Percentiles rank a stretch among this genome's conserved stretches.
These are phyloP conservation scores for Filobasidium wieringae DNA, from an alignment of 768 basidiomycete species.

Conservation along the genomic window DNA sequence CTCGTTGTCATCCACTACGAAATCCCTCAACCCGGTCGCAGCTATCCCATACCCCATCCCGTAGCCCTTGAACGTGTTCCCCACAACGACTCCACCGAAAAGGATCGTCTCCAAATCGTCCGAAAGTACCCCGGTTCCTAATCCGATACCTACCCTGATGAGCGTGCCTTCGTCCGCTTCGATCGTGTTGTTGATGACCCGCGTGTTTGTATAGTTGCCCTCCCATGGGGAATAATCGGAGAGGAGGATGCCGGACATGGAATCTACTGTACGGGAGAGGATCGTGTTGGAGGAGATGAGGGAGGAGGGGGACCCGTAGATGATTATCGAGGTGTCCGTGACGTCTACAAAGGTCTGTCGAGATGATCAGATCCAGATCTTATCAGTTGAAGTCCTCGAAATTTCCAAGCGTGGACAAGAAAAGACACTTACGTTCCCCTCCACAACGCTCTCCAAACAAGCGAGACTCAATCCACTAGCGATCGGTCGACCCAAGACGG, in stretches of 20 bases:
- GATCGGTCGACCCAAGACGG: constrained; percentile 38
- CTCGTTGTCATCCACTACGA: constrained; percentile 40
- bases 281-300: constrained; percentile 39
- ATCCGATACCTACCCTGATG: constrained; percentile 42
- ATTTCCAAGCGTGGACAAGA: not conserved
- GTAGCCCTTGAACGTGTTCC: constrained; percentile 38
- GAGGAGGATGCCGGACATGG: constrained; percentile 41
- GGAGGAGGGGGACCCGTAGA: constrained; percentile 42
- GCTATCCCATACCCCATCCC: constrained; percentile 43
- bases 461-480: constrained; percentile 42
- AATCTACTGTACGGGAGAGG: constrained; percentile 28
- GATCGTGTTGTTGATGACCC: constrained; percentile 40
- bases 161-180: constrained; percentile 33
- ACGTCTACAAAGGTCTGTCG: constrained; percentile 41
- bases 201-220: constrained; percentile 38
- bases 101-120: constrained; percentile 39
- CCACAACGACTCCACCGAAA: constrained; percentile 36
- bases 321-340: constrained; percentile 39
- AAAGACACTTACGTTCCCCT: constrained; percentile 19
- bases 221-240: constrained; percentile 41
- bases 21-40: constrained; percentile 36
- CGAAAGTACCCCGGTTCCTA: constrained; percentile 41
- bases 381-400: not conserved
- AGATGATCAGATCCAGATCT: constrained; percentile 8
- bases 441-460: constrained; percentile 38